Evolutionary conservation across 306 rosid species (phyloP).

Genomic region (Rosa chinensis): DNA sequence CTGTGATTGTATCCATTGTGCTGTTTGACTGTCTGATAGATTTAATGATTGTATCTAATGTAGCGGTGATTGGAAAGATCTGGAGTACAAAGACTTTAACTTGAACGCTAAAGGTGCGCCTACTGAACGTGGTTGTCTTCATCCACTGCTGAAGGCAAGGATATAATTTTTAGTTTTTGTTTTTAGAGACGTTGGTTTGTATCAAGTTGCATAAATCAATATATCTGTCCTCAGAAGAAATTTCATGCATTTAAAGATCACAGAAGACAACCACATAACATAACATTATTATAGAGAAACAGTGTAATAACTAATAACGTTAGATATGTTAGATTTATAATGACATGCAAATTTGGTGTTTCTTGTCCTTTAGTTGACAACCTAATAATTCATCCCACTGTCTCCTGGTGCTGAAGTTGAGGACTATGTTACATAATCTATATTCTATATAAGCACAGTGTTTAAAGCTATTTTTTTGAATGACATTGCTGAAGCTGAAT

Average conservation of each 20-base stretch:
- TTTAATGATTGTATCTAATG: slow-evolving; percentile 9
- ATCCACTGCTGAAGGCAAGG: slow-evolving; percentile 90
- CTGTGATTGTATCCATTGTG: not conserved
- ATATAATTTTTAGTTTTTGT: slow-evolving; percentile 8
- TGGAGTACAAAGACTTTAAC: slow-evolving; percentile 84
- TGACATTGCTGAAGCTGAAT: slow-evolving; percentile 6
- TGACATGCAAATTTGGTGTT: no score
- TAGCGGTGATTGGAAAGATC: slow-evolving; percentile 84
- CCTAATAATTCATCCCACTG: no score
- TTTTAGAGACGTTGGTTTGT: not conserved
- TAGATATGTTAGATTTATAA: no score
- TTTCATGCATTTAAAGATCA: not conserved
- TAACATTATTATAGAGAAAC: not conserved
- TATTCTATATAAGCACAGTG: not conserved
- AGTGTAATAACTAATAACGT: not conserved
- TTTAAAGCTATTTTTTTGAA: not conserved
- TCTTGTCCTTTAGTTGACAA: no score
- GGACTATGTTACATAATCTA: not conserved
- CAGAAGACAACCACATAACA: not conserved
- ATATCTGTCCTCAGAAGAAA: not conserved
- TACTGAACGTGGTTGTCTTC: slow-evolving; percentile 81
- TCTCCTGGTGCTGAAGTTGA: not conserved
- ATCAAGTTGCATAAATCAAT: not conserved
- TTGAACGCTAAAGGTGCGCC: slow-evolving; percentile 87
- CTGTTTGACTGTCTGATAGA: slow-evolving; percentile 24